A percentile compares a stretch with the other conserved stretches of the same genome.
Conservation (phyloP, 345 rosid species). For the Salix viminalis region DNA sequence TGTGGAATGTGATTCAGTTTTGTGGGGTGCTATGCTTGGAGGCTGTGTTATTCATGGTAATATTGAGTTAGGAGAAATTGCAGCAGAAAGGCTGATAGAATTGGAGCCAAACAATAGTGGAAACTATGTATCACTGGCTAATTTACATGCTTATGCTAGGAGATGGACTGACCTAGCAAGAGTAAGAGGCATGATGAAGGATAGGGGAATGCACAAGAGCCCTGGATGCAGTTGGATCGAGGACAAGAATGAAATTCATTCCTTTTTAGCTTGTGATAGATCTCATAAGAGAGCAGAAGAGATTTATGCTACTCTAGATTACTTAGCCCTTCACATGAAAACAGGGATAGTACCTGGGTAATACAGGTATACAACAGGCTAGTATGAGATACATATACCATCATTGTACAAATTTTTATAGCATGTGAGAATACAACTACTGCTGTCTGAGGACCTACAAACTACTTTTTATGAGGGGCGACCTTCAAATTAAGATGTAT, state of each 20-base stretch:
- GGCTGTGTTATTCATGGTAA: constrained; percentile 21
- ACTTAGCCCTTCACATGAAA: constrained; percentile 41
- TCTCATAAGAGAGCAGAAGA: constrained; percentile 15
- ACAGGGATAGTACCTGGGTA: not conserved
- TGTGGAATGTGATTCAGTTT: constrained; percentile 20
- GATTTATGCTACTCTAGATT: constrained; percentile 34
- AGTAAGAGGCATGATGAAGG: constrained; percentile 15
- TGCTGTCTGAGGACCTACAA: too few relatives aligned
- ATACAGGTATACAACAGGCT: not conserved
- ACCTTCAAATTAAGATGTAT: too few relatives aligned
- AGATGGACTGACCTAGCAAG: constrained; percentile 19
- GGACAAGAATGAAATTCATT: constrained; percentile 14
- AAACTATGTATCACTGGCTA: constrained; percentile 21
- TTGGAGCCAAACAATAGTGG: constrained; percentile 20
- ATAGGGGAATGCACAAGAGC: constrained; percentile 19
- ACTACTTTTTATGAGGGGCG: too few relatives aligned
- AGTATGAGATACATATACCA: too few relatives aligned
- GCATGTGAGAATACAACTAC: too few relatives aligned
- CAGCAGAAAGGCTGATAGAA: constrained; percentile 18
- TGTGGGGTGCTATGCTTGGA: constrained; percentile 29
- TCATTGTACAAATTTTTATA: too few relatives aligned
- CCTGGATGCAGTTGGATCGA: constrained; percentile 34
- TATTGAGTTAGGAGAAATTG: constrained; percentile 18
- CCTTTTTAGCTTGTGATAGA: constrained; percentile 18
- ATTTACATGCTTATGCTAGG: constrained; percentile 17